These are phyloP conservation scores for Gastrodia elata DNA, from an alignment of 106 monocot genomes.

Conservation along the genomic window DNA sequence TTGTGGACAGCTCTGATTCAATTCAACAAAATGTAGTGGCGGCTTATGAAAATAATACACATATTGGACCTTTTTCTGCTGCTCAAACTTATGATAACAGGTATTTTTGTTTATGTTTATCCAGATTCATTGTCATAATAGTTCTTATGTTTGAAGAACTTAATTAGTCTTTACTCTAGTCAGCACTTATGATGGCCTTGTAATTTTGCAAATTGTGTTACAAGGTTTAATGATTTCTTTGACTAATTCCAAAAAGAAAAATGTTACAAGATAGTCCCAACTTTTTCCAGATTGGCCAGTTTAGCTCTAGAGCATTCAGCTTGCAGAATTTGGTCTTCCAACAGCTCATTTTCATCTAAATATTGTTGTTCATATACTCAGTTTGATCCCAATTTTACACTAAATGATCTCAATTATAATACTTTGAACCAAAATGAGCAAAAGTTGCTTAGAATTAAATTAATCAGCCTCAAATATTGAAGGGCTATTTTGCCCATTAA, in stretches of 20 bases:
- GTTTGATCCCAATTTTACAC: too few species aligned
- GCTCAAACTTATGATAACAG: constrained; percentile 28
- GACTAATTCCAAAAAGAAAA: neutral
- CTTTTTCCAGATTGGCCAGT: too few species aligned
- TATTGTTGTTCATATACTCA: too few species aligned
- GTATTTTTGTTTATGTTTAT: constrained; percentile 12
- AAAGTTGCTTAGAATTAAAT: too few species aligned
- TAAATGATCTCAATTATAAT: too few species aligned
- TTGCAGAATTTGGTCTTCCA: too few species aligned
- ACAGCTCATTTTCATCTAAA: too few species aligned
- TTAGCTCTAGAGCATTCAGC: too few species aligned
- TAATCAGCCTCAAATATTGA: too few species aligned
- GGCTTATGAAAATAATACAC: constrained; percentile 8
- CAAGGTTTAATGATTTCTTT: neutral
- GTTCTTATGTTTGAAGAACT: neutral
- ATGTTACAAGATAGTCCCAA: too few species aligned
- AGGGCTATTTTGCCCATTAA: too few species aligned
- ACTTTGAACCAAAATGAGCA: too few species aligned
- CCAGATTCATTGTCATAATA: neutral
- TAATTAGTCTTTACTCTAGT: neutral
- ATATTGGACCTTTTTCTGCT: neutral
- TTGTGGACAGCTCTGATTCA: constrained; percentile 6
- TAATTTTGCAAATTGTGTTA: neutral
- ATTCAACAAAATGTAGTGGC: constrained; percentile 11
- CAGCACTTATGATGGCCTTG: neutral